Evolutionary conservation across 169 alveolate species (phyloP), one percentile per base, ranked within the genome.

Genomic region (Cryptosporidium parvum): DNA sequence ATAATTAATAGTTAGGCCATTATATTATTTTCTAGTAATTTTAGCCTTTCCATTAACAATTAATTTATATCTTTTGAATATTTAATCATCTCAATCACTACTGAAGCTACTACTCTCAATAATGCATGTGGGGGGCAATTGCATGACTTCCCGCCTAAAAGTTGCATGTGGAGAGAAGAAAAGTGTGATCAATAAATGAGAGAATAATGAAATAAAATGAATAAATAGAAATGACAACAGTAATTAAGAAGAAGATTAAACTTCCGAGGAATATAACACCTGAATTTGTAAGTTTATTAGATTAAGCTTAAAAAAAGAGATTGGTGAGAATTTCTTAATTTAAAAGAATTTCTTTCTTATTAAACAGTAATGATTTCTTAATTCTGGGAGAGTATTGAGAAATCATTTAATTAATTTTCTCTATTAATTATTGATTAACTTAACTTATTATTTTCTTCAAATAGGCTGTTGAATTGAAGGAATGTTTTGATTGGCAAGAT

Each of bases 401-500:
- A 56, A 8, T 56, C 12, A 26, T 56, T 26, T 0, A 16, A 14
- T 69, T n/a, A 0, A 51, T 26, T 70, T 44, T 44, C 51, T 6
- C 16, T 51, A 14, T 31, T 2, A 18, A 23, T 45, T 45, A 44
- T 26, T 45, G 14, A 44, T 12, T 42, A 9, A 69, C 23, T 12
- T 42, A 9, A 69, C 23, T 35, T 1, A 42, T 52, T 71, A 21
- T 53, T 53, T 48, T 72, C 26, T 18, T 12, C 23, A 31, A 10
- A 21, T 56, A 73, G 86, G 86, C 86, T 31, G 26, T 59, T 8
- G 86, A 73, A 29, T 42, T 73, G 45, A 73, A 73, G 61, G 86
- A 73, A n/a, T 73, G 86, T 56, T 73, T 73, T 52, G 86, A 73
- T n/a, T 73, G 86, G 86, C 86, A 73, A 58, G 86, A 73, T 68